Evolutionary conservation across 1,284 basidiomycete genomes (phyloP).

Genomic region (Tetrapyrgos nigripes): DNA sequence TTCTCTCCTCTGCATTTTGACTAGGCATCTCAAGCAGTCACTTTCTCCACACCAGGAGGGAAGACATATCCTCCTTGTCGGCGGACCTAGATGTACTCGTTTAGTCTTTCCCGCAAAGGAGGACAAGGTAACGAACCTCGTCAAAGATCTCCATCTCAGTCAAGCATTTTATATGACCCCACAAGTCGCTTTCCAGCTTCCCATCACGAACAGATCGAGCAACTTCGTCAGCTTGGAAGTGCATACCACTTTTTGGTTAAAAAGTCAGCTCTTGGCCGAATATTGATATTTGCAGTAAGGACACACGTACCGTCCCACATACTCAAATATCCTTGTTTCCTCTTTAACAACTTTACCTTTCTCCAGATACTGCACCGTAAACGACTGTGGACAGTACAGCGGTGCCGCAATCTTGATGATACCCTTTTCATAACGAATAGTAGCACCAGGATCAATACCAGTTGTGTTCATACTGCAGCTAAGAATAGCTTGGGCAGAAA

Average conservation of each 20-base stretch:
- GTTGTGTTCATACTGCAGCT: constrained; percentile 66
- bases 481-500: constrained; percentile 71
- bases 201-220: constrained; percentile 80
- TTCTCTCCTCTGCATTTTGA: too few species aligned
- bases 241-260: constrained; percentile 61
- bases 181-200: constrained; percentile 73
- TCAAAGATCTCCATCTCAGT: constrained; percentile 85
- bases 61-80: constrained; percentile 47
- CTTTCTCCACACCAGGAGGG: constrained; percentile 48
- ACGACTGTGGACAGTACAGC: constrained; percentile 68
- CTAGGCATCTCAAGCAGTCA: too few species aligned
- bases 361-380: constrained; percentile 67
- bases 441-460: constrained; percentile 52
- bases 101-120: background rate
- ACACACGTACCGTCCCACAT: constrained; percentile 48
- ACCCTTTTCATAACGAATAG: constrained; percentile 73
- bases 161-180: constrained; percentile 80
- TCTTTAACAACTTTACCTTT: constrained; percentile 54
- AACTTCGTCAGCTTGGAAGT: constrained; percentile 86
- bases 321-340: constrained; percentile 59
- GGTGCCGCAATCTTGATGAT: constrained; percentile 68
- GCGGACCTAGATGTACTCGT: constrained; percentile 37
- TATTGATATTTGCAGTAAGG: too few species aligned
- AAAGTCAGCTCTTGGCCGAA: too few species aligned
- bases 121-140: constrained; percentile 54